Conservation (phyloP, 164 flowering plant genomes). For the Macadamia integrifolia region DNA sequence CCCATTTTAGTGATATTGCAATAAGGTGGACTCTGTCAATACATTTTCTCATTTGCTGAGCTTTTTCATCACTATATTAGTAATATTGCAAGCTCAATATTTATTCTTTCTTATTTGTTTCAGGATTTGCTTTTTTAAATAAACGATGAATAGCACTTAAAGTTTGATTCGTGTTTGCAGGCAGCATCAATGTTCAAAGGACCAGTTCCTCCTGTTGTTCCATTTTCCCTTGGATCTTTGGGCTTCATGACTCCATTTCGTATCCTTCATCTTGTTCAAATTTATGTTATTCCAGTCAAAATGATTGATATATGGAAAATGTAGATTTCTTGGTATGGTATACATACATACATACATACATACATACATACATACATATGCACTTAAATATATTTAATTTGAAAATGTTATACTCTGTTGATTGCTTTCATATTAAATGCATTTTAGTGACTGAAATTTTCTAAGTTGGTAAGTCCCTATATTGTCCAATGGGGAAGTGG, state of each 20-base stretch:
- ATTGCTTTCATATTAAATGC: not conserved
- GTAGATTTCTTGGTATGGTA: not conserved
- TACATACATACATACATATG: not conserved
- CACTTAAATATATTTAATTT: not conserved
- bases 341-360: not conserved
- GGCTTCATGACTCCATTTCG: conserved; percentile 98
- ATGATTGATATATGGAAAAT: not conserved
- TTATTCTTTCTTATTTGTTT: not conserved
- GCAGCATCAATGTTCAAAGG: conserved; percentile 98
- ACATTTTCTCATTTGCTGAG: not conserved
- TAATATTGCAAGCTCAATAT: not conserved
- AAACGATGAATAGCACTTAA: conserved; percentile 1
- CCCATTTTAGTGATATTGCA: too few species aligned
- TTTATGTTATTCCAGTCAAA: not conserved
- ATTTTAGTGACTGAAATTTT: too few species aligned
- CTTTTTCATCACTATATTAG: not conserved
- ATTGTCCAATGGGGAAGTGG: too few species aligned
- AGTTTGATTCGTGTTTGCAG: conserved; percentile 38
- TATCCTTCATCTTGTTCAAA: conserved; percentile 49
- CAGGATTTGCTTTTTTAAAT: not conserved
- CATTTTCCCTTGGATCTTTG: conserved; percentile 90
- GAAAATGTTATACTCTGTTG: not conserved
- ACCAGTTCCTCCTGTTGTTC: conserved; percentile 92
- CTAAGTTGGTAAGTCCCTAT: too few species aligned
- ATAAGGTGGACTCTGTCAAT: too few species aligned